Conservation (phyloP, 1,139 yeast species). For the Lodderomyces theae region DNA sequence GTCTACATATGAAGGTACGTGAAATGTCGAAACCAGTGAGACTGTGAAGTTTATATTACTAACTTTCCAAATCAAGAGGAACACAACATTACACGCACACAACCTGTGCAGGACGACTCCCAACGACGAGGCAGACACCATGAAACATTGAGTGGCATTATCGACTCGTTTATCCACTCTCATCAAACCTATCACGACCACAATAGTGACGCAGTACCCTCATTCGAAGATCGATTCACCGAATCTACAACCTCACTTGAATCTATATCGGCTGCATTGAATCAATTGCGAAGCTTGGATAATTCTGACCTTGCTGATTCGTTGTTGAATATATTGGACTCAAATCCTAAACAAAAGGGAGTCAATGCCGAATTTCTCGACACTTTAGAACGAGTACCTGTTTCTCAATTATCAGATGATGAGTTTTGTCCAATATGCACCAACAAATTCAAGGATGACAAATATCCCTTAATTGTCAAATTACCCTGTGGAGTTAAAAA, state of each 20-base stretch:
- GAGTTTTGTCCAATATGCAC: slow-evolving; percentile 83
- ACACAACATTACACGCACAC: slow-evolving; percentile 13
- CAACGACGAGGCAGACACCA: slow-evolving; percentile 26
- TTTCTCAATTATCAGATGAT: slow-evolving; percentile 51
- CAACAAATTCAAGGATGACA: slow-evolving; percentile 64
- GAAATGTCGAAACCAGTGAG: too few relatives aligned
- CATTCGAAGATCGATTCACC: background rate
- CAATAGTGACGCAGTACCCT: background rate
- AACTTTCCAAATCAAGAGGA: slow-evolving; percentile 19
- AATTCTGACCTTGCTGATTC: slow-evolving; percentile 31
- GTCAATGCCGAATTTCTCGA: slow-evolving; percentile 72
- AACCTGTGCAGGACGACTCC: background rate
- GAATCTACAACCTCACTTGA: slow-evolving; percentile 14
- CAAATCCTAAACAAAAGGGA: slow-evolving; percentile 37
- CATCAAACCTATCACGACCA: background rate
- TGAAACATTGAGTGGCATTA: slow-evolving; percentile 34
- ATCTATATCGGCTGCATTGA: slow-evolving; percentile 24
- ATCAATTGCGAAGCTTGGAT: slow-evolving; percentile 30
- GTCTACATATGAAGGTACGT: slow-evolving; percentile 48
- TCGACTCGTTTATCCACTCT: slow-evolving; percentile 33
- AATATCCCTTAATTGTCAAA: slow-evolving; percentile 75
- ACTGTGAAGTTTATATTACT: slow-evolving; percentile 14
- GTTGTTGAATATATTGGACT: slow-evolving; percentile 17
- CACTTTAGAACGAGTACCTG: slow-evolving; percentile 66
- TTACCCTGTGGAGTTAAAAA: slow-evolving; percentile 63